Base-by-base conservation (phyloP, 257 asterid genomes). In the Prunella vulgaris region DNA sequence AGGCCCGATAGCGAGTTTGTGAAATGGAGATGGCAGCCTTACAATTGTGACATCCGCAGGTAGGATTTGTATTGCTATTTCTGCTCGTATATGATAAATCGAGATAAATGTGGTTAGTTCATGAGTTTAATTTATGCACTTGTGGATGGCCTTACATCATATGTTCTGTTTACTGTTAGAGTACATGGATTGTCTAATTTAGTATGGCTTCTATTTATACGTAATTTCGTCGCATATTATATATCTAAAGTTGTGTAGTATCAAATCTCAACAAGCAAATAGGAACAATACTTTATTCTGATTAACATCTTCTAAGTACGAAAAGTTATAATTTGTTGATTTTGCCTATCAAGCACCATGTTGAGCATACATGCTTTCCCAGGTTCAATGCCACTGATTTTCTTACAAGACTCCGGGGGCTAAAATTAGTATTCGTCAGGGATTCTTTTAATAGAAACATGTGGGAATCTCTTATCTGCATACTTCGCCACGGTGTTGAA, bases 401-500 rank as follows among this genome's bases (percentile, higher is more conserved):
- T 82, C 93, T 93, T 53, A 88, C 79, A 90, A 84, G 96, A 74
- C 87, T 93, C 40, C 79, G 93, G 72, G 97, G 92, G 40, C 76
- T 86, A 60, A 90, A 81, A 71, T 80, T 92, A 66, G 90, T 92
- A 8, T 90, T 92, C 10, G 95, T 90, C 21, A 97, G 98, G 49
- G 98, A 92, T 76, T 92, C 98, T 0, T 84, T 92, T 65, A 92
- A 92, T 78, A 84, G 98, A 72, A 92, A 92, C 86, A 89, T 90
- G 98, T 92, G 98, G 98, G 98, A 92, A 77, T 90, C 98, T 69
- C 96, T 93, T 69, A 89, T 90, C 42, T 93, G 98, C 80, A 70
- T 84, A 13, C 96, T 93, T 69, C 96, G 95, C 66, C 87, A 85
- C 12, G 93, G 93, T 12, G 76, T 90, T 25, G 74, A 73, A 51